A percentile compares a stretch with the other conserved stretches of the same genome.
Evolutionary conservation across 805 yeast species (phyloP).

Genomic region (Cyberlindnera mississippiensis): DNA sequence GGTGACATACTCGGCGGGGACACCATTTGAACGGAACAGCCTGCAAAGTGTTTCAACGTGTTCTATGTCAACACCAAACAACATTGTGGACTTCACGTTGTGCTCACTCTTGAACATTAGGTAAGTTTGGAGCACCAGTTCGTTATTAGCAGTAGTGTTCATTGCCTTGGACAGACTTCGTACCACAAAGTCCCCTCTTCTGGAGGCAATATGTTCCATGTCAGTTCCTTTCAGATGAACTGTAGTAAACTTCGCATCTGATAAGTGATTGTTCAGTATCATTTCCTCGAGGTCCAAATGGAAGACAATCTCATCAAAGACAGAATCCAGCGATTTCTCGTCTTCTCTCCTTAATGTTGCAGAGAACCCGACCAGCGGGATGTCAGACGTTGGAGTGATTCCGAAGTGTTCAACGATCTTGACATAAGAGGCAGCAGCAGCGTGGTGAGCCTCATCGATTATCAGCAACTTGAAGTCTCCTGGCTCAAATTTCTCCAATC

Average conservation of each 20-base stretch:
- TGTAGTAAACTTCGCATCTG: constrained; percentile 62
- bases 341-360: constrained; percentile 87
- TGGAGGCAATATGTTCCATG: constrained; percentile 29
- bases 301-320: constrained; percentile 71
- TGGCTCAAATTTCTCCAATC: constrained; percentile 55
- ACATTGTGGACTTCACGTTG: constrained; percentile 55
- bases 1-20: constrained; percentile 68
- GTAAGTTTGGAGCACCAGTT: constrained; percentile 51
- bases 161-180: constrained; percentile 49
- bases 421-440: constrained; percentile 66
- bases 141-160: constrained; percentile 51
- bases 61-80: constrained; percentile 72
- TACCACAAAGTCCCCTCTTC: constrained; percentile 50
- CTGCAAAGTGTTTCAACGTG: constrained; percentile 58
- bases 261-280: constrained; percentile 65
- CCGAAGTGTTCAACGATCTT: constrained; percentile 55
- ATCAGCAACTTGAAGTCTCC: constrained; percentile 65
- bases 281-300: constrained; percentile 62
- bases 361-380: constrained; percentile 76
- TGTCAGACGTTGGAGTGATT: constrained; percentile 32
- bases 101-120: constrained; percentile 38
- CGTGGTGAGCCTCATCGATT: constrained; percentile 91
- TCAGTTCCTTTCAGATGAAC: constrained; percentile 45
- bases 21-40: constrained; percentile 51
- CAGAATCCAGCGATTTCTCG: constrained; percentile 48